Evolutionary conservation across 345 rosid species (phyloP).

Genomic region (Barbarea vulgaris): DNA sequence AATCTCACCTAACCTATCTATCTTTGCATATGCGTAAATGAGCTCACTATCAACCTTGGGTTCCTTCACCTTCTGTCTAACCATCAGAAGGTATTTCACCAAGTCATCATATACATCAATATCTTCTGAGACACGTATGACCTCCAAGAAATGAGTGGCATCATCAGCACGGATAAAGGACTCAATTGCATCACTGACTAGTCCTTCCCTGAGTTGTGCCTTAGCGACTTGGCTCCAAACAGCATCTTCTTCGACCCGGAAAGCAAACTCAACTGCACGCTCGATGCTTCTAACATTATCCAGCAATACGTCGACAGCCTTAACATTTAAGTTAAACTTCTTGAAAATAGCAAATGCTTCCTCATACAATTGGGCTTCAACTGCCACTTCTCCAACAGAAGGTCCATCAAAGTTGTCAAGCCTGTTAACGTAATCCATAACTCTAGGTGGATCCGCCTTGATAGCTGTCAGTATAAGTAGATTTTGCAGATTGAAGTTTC

Average conservation of each 20-base stretch:
- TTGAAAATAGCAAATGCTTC: slow-evolving; percentile 87
- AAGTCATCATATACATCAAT: slow-evolving; percentile 86
- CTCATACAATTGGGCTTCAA: slow-evolving; percentile 84
- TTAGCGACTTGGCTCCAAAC: slow-evolving; percentile 98
- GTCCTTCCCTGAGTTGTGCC: slow-evolving; percentile 93
- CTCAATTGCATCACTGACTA: slow-evolving; percentile 95
- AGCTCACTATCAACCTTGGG: slow-evolving; percentile 96
- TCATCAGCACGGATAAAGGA: slow-evolving; percentile 96
- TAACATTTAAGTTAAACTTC: slow-evolving; percentile 80
- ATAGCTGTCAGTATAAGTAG: slow-evolving; percentile 95
- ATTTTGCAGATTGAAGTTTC: slow-evolving; percentile 93
- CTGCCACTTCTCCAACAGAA: slow-evolving; percentile 96
- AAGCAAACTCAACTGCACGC: slow-evolving; percentile 94
- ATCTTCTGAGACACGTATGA: slow-evolving; percentile 75
- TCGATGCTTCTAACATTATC: slow-evolving; percentile 75
- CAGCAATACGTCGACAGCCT: slow-evolving; percentile 71
- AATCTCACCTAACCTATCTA: slow-evolving; percentile 79
- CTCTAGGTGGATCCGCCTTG: slow-evolving; percentile 95
- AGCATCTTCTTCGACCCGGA: slow-evolving; percentile 94
- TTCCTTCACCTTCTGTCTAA: slow-evolving; percentile 93
- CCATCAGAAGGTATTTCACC: slow-evolving; percentile 96
- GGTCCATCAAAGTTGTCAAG: slow-evolving; percentile 99
- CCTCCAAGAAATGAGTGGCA: slow-evolving; percentile 76
- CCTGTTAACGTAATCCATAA: slow-evolving; percentile 95
- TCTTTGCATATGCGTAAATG: slow-evolving; percentile 97